Percentiles rank a stretch among this genome's conserved stretches.
Evolutionary conservation across 345 rosid genomes (phyloP).

Genomic region (Brassica cretica): DNA sequence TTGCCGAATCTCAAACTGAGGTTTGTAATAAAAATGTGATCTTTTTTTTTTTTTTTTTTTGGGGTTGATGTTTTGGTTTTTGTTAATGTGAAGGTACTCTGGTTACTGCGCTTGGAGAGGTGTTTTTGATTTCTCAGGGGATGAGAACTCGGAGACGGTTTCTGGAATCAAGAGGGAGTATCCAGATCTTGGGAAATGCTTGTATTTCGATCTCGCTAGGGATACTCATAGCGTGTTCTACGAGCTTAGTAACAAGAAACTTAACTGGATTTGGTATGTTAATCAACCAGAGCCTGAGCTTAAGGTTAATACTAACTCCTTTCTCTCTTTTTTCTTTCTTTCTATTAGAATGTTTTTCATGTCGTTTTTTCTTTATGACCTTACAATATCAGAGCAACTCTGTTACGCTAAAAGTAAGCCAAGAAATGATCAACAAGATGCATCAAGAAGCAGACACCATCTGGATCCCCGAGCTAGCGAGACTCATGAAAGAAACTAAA

Average conservation of each 20-base stretch:
- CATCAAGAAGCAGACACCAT: slow-evolving; percentile 59
- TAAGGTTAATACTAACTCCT: slow-evolving; percentile 45
- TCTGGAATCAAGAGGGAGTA: slow-evolving; percentile 48
- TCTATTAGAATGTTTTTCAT: neutral
- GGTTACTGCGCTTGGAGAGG: slow-evolving; percentile 92
- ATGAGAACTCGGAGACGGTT: slow-evolving; percentile 53
- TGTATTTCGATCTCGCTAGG: slow-evolving; percentile 56
- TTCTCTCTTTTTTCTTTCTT: neutral
- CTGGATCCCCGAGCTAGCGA: slow-evolving; percentile 68
- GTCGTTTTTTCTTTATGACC: too few relatives aligned
- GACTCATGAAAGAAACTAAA: slow-evolving; percentile 59
- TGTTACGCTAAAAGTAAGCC: slow-evolving; percentile 60
- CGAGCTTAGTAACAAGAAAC: slow-evolving; percentile 56
- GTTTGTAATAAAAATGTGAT: slow-evolving; percentile 37
- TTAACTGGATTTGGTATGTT: slow-evolving; percentile 82
- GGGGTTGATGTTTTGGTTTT: slow-evolving; percentile 5
- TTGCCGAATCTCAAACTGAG: slow-evolving; percentile 66
- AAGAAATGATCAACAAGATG: slow-evolving; percentile 60
- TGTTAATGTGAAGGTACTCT: slow-evolving; percentile 52
- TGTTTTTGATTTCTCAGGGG: slow-evolving; percentile 59
- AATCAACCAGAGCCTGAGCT: slow-evolving; percentile 68
- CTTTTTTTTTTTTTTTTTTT: neutral
- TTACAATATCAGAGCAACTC: slow-evolving; percentile 53
- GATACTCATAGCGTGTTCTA: slow-evolving; percentile 60
- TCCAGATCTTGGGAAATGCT: slow-evolving; percentile 69